A percentile compares a stretch with the other conserved stretches of the same genome.
These are phyloP conservation scores for Cryptosporidium bovis DNA, from an alignment of 169 alveolate species.

Conservation along the genomic window DNA sequence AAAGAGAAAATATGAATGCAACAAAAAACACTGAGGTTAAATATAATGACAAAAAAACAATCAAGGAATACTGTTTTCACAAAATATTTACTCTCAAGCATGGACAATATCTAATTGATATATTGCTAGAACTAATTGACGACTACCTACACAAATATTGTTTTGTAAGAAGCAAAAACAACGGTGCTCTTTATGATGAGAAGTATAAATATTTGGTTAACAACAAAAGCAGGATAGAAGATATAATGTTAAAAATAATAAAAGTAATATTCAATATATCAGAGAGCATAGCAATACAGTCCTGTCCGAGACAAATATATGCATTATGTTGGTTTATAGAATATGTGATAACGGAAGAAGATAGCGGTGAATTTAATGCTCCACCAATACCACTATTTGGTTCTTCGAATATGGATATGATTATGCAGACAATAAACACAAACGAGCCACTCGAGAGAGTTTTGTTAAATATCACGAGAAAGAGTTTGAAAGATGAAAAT, in stretches of 20 bases:
- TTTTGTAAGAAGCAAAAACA: background rate
- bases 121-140: constrained; percentile 31
- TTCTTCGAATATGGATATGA: constrained; percentile 51
- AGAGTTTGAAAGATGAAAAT: too few relatives aligned
- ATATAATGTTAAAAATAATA: constrained; percentile 1
- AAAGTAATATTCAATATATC: constrained; percentile 11
- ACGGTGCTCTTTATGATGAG: background rate
- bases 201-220: constrained; percentile 7
- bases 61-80: constrained; percentile 22
- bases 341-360: constrained; percentile 3
- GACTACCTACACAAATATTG: constrained; percentile 14
- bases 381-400: constrained; percentile 64
- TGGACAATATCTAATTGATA: constrained; percentile 28
- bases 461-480: background rate
- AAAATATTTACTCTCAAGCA: constrained; percentile 26
- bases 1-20: background rate
- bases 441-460: constrained; percentile 53
- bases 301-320: constrained; percentile 55
- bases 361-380: background rate
- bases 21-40: too few relatives aligned
- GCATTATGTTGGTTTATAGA: constrained; percentile 58
- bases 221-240: background rate
- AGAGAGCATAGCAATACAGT: constrained; percentile 28
- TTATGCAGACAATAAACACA: constrained; percentile 15
- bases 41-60: too few relatives aligned